Evolutionary conservation across 2,329 filamentous ascomycete genomes (phyloP).

Genomic region (Neopestalotiopsis sp.): DNA sequence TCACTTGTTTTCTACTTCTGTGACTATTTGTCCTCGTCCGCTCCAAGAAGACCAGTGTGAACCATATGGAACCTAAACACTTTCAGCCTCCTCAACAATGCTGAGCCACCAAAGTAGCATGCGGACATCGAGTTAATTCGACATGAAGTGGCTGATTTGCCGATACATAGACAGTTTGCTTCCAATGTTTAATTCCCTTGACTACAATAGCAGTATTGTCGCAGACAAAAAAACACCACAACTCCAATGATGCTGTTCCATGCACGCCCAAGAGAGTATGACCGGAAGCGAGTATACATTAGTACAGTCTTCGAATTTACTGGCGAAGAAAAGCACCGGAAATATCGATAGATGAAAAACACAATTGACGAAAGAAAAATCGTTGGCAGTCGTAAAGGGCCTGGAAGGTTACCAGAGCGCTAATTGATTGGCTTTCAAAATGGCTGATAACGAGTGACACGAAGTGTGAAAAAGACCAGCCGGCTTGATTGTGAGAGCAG

Average conservation of each 20-base stretch:
- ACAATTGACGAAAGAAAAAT: constrained; percentile 13
- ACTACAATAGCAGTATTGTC: not conserved
- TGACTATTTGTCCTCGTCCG: not conserved
- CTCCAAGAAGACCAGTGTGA: not conserved
- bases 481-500: not conserved
- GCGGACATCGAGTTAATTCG: not conserved
- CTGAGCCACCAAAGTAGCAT: not conserved
- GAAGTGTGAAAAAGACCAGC: not conserved
- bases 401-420: not conserved
- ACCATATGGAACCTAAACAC: not conserved
- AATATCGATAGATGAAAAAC: constrained; percentile 5
- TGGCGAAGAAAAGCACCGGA: constrained; percentile 1
- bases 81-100: not conserved
- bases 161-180: not conserved
- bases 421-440: not conserved
- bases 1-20: not conserved
- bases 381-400: constrained; percentile 9
- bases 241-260: constrained; percentile 10
- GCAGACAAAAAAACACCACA: not conserved
- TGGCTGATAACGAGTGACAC: not conserved
- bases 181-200: not conserved
- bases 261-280: constrained; percentile 11
- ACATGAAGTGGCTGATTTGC: not conserved
- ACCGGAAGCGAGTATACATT: constrained; percentile 9
- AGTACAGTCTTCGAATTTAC: not conserved